Evolutionary conservation across 2,329 filamentous ascomycete species (phyloP).

Genomic region (Colletotrichum scovillei): DNA sequence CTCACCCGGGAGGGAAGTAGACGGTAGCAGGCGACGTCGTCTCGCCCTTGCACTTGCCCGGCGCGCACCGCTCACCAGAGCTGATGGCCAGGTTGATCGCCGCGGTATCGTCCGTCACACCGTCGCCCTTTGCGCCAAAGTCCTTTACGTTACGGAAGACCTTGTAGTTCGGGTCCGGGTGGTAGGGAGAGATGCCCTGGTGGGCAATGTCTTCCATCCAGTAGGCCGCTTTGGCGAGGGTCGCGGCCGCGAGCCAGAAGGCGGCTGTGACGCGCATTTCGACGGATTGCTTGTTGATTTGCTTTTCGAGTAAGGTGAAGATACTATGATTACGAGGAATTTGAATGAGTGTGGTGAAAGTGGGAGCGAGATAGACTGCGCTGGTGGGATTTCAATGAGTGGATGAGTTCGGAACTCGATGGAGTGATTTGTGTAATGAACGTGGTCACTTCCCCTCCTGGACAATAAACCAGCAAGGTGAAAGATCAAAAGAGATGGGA

Average conservation of each 20-base stretch:
- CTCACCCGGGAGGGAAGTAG: slow-evolving; percentile 51
- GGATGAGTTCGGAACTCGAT: neutral
- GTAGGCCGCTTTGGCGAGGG: slow-evolving; percentile 41
- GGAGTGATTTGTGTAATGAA: neutral
- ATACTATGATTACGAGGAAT: neutral
- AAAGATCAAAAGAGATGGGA: neutral
- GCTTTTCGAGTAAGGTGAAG: neutral
- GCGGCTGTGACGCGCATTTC: slow-evolving; percentile 32
- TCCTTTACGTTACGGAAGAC: slow-evolving; percentile 62
- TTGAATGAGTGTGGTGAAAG: neutral
- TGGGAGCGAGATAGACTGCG: neutral
- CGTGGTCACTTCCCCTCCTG: neutral
- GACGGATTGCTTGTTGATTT: neutral
- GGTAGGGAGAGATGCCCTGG: slow-evolving; percentile 60
- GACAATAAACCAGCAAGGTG: neutral
- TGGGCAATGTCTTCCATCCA: slow-evolving; percentile 59
- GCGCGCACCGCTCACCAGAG: slow-evolving; percentile 55
- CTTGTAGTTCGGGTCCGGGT: slow-evolving; percentile 52
- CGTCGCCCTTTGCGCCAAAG: slow-evolving; percentile 54
- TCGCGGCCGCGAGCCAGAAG: slow-evolving; percentile 33
- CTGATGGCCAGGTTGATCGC: slow-evolving; percentile 50
- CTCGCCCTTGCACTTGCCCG: slow-evolving; percentile 46
- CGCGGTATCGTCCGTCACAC: slow-evolving; percentile 48
- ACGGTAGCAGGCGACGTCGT: slow-evolving; percentile 51
- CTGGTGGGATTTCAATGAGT: neutral